These are phyloP conservation scores for Melastoma candidum DNA, from an alignment of 441 rosid species.

Conservation along the genomic window DNA sequence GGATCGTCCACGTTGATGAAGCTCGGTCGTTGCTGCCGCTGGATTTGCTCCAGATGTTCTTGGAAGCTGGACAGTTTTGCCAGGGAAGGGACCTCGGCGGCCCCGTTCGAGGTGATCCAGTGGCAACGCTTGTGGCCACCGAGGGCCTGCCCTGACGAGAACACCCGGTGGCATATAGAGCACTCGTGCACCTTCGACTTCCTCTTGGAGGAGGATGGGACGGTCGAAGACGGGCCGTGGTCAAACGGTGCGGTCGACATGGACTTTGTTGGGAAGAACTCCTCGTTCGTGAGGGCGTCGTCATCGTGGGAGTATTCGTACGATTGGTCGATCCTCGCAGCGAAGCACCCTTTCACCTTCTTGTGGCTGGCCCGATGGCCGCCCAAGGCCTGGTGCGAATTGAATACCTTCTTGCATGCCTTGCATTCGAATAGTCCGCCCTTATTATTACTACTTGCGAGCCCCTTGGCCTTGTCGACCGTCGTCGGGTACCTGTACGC, in stretches of 20 bases:
- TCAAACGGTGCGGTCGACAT: slow-evolving; percentile 24
- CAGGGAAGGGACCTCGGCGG: slow-evolving; percentile 31
- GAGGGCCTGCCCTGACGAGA: slow-evolving; percentile 87
- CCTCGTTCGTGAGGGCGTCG: slow-evolving; percentile 30
- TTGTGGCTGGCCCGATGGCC: slow-evolving; percentile 99
- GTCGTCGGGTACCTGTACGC: slow-evolving; percentile 19
- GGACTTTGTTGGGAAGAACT: slow-evolving; percentile 29
- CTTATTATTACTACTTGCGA: slow-evolving; percentile 15
- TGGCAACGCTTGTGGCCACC: slow-evolving; percentile 98
- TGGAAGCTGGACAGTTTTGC: slow-evolving; percentile 41
- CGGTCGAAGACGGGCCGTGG: slow-evolving; percentile 20
- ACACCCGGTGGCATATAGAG: slow-evolving; percentile 79
- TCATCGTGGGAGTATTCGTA: slow-evolving; percentile 43
- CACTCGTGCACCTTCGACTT: slow-evolving; percentile 64
- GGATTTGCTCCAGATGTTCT: slow-evolving; percentile 37
- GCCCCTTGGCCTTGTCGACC: slow-evolving; percentile 29
- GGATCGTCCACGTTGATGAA: slow-evolving; percentile 23
- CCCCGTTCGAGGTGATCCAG: slow-evolving; percentile 68
- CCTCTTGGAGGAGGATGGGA: slow-evolving; percentile 34
- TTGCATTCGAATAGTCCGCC: slow-evolving; percentile 72
- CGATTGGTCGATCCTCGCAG: slow-evolving; percentile 45
- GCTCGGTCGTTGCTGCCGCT: slow-evolving; percentile 28
- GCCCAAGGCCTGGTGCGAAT: slow-evolving; percentile 95
- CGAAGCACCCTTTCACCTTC: slow-evolving; percentile 97
- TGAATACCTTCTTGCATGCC: slow-evolving; percentile 92